Evolutionary conservation across 192 early-diverging fungal genomes (phyloP).

Genomic region (Coemansia brasiliensis): DNA sequence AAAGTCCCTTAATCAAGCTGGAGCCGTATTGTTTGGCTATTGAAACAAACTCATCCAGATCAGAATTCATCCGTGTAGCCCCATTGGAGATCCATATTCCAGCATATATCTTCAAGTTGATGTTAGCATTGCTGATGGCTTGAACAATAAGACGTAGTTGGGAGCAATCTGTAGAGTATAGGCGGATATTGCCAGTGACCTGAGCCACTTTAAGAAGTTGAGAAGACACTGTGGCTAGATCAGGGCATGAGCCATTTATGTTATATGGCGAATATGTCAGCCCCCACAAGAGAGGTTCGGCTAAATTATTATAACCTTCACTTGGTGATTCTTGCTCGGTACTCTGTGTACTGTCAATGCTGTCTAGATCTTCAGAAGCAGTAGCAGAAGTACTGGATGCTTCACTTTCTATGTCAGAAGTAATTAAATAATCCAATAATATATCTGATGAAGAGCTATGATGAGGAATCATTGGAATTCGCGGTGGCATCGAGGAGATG

Average conservation of each 20-base stretch:
- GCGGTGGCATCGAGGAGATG: too few relatives aligned
- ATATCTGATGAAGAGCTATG: too few relatives aligned
- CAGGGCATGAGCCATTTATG: constrained; percentile 45
- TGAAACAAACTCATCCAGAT: constrained; percentile 41
- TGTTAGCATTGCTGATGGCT: constrained; percentile 29
- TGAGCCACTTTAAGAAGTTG: constrained; percentile 32
- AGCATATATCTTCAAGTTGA: constrained; percentile 32
- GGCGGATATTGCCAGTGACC: constrained; percentile 43
- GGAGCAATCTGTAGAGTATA: constrained; percentile 53
- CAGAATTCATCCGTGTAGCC: constrained; percentile 25
- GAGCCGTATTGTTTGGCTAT: constrained; percentile 33
- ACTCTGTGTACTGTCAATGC: too few relatives aligned
- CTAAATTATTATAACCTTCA: too few relatives aligned
- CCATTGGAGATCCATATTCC: constrained; percentile 48
- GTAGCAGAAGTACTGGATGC: too few relatives aligned
- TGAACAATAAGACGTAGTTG: constrained; percentile 37
- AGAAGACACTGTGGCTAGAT: constrained; percentile 18
- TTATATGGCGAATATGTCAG: constrained; percentile 52
- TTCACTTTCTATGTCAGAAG: too few relatives aligned
- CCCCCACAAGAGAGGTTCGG: constrained; percentile 31
- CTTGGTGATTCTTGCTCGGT: too few relatives aligned
- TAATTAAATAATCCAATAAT: too few relatives aligned
- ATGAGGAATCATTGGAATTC: too few relatives aligned
- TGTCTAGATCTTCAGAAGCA: too few relatives aligned
- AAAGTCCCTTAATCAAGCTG: constrained; percentile 38